Conservation (phyloP, 306 rosid genomes). For the apple (Malus domestica) region ASM211411v1 NC_041802.1:25722501-25723000, state of each 20-base stretch:
- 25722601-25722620: too few relatives aligned
- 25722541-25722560: too few relatives aligned
- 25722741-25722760: too few relatives aligned
- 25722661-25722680: too few relatives aligned
- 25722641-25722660: too few relatives aligned
- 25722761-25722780: too few relatives aligned
- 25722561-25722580: rapidly evolving
- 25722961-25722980: constrained; percentile 12
- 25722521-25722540: too few relatives aligned
- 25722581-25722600: too few relatives aligned
- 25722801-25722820: not conserved
- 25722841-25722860: not conserved
- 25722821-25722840: not conserved
- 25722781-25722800: too few relatives aligned
- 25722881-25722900: not conserved
- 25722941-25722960: constrained; percentile 6
- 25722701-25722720: rapidly evolving
- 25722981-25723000: constrained; percentile 17
- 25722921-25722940: constrained; percentile 19
- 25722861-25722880: not conserved
- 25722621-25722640: too few relatives aligned
- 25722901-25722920: constrained; percentile 11
- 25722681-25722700: rapidly evolving
- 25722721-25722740: too few relatives aligned
- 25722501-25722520: too few relatives aligned